Base-by-base conservation (phyloP, 2,329 filamentous ascomycete genomes). In the Talaromyces sp. region DNA sequence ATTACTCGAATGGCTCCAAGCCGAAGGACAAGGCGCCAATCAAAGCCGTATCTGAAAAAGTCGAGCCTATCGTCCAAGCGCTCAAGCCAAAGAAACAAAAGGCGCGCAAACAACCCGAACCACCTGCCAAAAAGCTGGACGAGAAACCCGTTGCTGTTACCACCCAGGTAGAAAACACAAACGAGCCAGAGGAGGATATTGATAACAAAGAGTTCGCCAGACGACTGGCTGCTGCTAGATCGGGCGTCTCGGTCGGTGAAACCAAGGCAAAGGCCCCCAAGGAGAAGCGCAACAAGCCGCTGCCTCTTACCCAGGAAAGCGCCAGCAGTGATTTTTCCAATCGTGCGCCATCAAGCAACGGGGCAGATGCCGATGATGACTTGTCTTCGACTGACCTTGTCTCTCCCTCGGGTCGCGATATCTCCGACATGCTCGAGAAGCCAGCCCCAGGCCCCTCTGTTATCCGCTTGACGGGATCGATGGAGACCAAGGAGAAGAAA, bases 381-480 rank as follows among this genome's bases (percentile, higher is more conserved):
- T 82, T 89, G 71, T 93, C 92, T 3, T 83, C 90, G 8, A 83
- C 59, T 24, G 64, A 65, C 84, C 65, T 82, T 83, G 52, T 93
- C 91, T 69, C 72, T 22, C 68, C 75, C 24, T 72, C 74, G 33
- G 84, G 85, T 66, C 87, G 85, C 63, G 91, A 91, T 74, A 87
- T 97, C 65, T 90, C 90, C 63, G 94, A 97, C 78, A 98, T 98
- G 94, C 88, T 98, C 16, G 93, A 96, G 78, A 82, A 90, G 58
- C 79, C 86, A 50, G 77, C 86, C 2, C 76, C 87, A 45, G 90
- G 87, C 62, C 90, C 92, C 27, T 88, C 88, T 0, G 87, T 96
- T 57, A 83, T 97, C 67, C 91, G 91, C 67, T 83, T 98, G 68
- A 95, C 90, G 63, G 88, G 88, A 75, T 85, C 78, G 72, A 85